Evolutionary conservation across 495 filamentous ascomycete species (phyloP).

Genomic region (Durotheca rogersii): DNA sequence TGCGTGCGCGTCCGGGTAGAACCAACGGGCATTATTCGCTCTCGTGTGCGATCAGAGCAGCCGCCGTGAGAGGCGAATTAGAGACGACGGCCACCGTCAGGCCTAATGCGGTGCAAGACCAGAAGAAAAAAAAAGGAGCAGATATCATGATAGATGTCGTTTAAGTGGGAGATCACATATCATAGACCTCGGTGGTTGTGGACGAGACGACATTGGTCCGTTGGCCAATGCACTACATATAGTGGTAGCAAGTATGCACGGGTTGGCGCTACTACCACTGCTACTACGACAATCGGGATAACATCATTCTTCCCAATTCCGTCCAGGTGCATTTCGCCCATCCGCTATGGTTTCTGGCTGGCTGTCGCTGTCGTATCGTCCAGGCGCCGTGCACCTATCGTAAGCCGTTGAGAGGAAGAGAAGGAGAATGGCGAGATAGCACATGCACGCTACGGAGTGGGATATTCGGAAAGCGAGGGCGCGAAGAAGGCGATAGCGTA

Average conservation of each 20-base stretch:
- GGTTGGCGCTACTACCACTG: not conserved
- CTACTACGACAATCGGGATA: too few relatives aligned
- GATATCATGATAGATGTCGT: conserved; percentile 1
- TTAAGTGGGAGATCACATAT: not conserved
- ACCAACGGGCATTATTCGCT: conserved; percentile 16
- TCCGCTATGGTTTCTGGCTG: too few relatives aligned
- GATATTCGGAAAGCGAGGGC: too few relatives aligned
- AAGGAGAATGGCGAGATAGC: too few relatives aligned
- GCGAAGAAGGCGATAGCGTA: too few relatives aligned
- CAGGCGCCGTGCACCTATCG: too few relatives aligned
- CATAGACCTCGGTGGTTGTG: conserved; percentile 2
- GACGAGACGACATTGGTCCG: conserved; percentile 7
- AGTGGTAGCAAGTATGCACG: not conserved
- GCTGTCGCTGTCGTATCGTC: too few relatives aligned
- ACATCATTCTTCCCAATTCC: conserved; percentile 1
- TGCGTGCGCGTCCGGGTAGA: conserved; percentile 7
- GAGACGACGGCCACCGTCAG: conserved; percentile 11
- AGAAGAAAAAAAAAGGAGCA: too few relatives aligned
- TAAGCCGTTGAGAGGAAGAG: too few relatives aligned
- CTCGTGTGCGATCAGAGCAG: conserved; percentile 23
- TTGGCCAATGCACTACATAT: conserved; percentile 8
- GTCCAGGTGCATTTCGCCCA: too few relatives aligned
- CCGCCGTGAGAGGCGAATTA: conserved; percentile 23
- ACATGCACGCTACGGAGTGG: too few relatives aligned
- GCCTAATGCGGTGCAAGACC: conserved; percentile 14